Percentiles rank a stretch among this genome's conserved stretches.
phyloP scores from a whole-genome alignment of 176 grass and related monocot genomes.

The Raddia guianensis region DNA sequence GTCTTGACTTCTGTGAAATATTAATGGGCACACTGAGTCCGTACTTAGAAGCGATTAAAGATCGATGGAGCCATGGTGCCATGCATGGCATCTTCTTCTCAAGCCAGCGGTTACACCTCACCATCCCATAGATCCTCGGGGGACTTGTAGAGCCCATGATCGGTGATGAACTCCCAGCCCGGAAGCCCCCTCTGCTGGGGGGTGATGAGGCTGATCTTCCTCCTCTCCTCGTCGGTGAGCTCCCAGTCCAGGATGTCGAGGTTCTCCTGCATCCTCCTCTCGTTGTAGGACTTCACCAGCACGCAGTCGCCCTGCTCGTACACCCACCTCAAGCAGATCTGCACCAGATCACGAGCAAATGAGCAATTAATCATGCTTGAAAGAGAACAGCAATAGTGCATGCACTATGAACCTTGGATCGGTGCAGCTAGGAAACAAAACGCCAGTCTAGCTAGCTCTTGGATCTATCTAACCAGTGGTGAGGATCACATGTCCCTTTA shows the following conservation, averaged over 20 bases:
- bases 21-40: too few relatives aligned
- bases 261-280: slow-evolving; percentile 50
- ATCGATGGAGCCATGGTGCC: too few relatives aligned
- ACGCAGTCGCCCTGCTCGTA: slow-evolving; percentile 51
- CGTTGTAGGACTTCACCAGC: slow-evolving; percentile 41
- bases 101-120: neutral
- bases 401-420: neutral
- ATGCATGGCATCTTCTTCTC: neutral
- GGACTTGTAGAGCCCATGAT: slow-evolving; percentile 20
- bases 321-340: slow-evolving; percentile 51
- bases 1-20: too few relatives aligned
- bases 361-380: neutral
- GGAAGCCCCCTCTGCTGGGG: neutral
- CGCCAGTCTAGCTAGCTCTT: too few relatives aligned
- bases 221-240: slow-evolving; percentile 34
- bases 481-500: too few relatives aligned
- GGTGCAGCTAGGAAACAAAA: too few relatives aligned
- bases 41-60: too few relatives aligned
- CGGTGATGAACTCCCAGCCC: neutral
- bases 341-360: neutral
- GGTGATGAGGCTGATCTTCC: neutral
- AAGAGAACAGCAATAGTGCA: neutral
- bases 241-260: slow-evolving; percentile 41
- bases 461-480: too few relatives aligned
- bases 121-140: slow-evolving; percentile 49